These are phyloP conservation scores for Sordariomycetes sp. DNA, from an alignment of 2,329 filamentous ascomycete genomes.

Conservation along the genomic window DNA sequence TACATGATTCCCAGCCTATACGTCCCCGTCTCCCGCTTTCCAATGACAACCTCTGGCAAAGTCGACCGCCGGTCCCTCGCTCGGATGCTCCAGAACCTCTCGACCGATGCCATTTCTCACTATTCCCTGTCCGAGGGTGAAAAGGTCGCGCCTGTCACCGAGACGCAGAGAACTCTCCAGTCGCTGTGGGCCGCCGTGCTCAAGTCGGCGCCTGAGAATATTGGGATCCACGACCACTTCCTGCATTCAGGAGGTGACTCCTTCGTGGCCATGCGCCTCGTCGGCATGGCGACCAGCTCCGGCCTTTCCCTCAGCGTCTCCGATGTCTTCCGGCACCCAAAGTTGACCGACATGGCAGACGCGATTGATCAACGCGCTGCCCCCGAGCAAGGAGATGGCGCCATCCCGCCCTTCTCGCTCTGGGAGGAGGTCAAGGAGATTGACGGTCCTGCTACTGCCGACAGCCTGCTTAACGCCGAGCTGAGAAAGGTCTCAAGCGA, in stretches of 20 bases:
- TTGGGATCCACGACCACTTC: slow-evolving; percentile 44
- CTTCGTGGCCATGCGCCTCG: slow-evolving; percentile 46
- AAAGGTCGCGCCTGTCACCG: slow-evolving; percentile 13
- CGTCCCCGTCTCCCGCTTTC: slow-evolving; percentile 7
- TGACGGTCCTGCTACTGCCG: not conserved
- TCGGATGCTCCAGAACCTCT: slow-evolving; percentile 15
- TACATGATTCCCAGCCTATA: slow-evolving; percentile 12
- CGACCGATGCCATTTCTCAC: slow-evolving; percentile 24
- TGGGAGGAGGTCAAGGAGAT: not conserved
- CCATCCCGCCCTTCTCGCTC: not conserved
- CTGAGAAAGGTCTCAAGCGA: slow-evolving; percentile 18
- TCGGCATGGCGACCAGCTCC: slow-evolving; percentile 35
- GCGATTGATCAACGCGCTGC: slow-evolving; percentile 22
- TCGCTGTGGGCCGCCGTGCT: slow-evolving; percentile 35
- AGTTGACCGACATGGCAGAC: slow-evolving; percentile 37
- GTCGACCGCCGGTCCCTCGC: slow-evolving; percentile 4
- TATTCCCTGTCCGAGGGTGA: slow-evolving; percentile 15
- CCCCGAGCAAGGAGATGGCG: not conserved
- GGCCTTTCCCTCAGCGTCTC: slow-evolving; percentile 37
- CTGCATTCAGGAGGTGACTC: slow-evolving; percentile 50
- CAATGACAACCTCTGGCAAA: slow-evolving; percentile 10
- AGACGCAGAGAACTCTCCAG: slow-evolving; percentile 25
- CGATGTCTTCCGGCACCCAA: slow-evolving; percentile 36
- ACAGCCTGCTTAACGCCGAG: not conserved
- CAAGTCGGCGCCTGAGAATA: slow-evolving; percentile 25